Base-by-base conservation (phyloP, 257 asterid genomes). In the Osmanthus fragrans region DNA sequence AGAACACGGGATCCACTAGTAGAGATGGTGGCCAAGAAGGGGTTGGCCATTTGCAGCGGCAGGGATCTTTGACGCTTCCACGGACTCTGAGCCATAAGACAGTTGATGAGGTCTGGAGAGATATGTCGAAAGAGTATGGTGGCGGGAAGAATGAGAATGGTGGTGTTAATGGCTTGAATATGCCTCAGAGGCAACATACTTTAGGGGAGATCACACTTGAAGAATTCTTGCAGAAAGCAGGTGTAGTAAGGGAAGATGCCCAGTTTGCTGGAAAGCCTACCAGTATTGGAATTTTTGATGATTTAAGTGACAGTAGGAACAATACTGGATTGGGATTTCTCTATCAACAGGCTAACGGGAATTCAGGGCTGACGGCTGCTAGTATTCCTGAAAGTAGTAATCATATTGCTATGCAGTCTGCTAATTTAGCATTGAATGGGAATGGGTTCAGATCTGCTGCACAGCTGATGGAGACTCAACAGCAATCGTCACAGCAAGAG, bases 101-200 rank as follows among this genome's bases (percentile, higher is more conserved):
- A 36, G 99, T 96, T 27, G 99, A 94, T 67, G 98, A 93, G 87
- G 97, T 96, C n/a, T 96, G 99, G 99, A 85, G 75, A 71, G 97
- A 93, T 75, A 87, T 96, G 81, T 82, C 92, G 0, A 92, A 89
- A 78, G 98, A 88, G 74, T 79, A 75, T 30, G 56, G 49, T 79
- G 84, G 72, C 15, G 90, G 72, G 19, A 88, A 84, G 77, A 87
- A 82, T 58, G 82, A 21, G 19, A 64, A 33, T 56, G 82, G 68
- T 74, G 80, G 82, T 23, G 72, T 78, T 15, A 80, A 77, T 18
- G 80, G 83, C 33, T 79, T 91, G 18, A 86, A 79, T 72, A 9
- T 87, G 79, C 89, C 93, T 10, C 92, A 90, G 67, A 90, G 92
- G 85, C 92, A 96, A 73, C 92, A 77, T 4, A 92, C 97, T 58